phyloP scores from a whole-genome alignment of 495 filamentous ascomycete genomes.

The Aspergillus sclerotiicarbonarius region DNA sequence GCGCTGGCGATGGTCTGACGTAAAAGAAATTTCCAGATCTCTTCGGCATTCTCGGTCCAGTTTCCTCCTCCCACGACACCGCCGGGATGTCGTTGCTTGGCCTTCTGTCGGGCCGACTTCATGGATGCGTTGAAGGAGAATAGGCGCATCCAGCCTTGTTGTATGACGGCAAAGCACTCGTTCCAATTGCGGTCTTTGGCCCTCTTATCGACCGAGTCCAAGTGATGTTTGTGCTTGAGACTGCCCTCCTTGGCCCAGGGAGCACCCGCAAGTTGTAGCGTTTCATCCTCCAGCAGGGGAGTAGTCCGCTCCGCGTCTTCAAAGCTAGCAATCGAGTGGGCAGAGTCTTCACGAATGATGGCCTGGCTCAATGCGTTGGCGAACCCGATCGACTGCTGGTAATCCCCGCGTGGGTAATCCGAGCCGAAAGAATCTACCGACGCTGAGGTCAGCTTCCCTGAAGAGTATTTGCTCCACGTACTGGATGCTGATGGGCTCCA shows the following conservation, averaged over 20 bases:
- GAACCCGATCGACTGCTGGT: slow-evolving; percentile 95
- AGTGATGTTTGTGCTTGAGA: slow-evolving; percentile 92
- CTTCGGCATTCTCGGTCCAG: slow-evolving; percentile 93
- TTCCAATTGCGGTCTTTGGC: slow-evolving; percentile 91
- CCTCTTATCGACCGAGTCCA: slow-evolving; percentile 84
- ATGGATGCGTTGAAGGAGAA: slow-evolving; percentile 81
- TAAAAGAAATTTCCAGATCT: slow-evolving; percentile 79
- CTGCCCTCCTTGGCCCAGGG: slow-evolving; percentile 98
- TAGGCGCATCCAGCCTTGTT: slow-evolving; percentile 91
- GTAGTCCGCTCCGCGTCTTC: slow-evolving; percentile 55
- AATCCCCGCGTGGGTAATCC: slow-evolving; percentile 75
- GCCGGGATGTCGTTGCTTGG: slow-evolving; percentile 52
- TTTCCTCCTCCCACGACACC: slow-evolving; percentile 84
- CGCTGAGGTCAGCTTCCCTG: slow-evolving; percentile 85
- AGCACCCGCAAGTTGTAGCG: slow-evolving; percentile 81
- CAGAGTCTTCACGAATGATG: slow-evolving; percentile 88
- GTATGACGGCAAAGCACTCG: slow-evolving; percentile 96
- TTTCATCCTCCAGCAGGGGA: slow-evolving; percentile 85
- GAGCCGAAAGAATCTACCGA: slow-evolving; percentile 87
- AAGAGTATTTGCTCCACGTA: slow-evolving; percentile 92
- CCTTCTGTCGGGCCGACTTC: slow-evolving; percentile 71
- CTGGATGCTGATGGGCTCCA: slow-evolving; percentile 88
- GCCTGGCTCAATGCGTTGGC: slow-evolving; percentile 95
- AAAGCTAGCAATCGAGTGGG: slow-evolving; percentile 50
- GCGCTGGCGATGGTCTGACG: slow-evolving; percentile 90